These are phyloP conservation scores for Aspergillus puulaauensis DNA, from an alignment of 2,329 filamentous ascomycete genomes.

Conservation along the genomic window DNA sequence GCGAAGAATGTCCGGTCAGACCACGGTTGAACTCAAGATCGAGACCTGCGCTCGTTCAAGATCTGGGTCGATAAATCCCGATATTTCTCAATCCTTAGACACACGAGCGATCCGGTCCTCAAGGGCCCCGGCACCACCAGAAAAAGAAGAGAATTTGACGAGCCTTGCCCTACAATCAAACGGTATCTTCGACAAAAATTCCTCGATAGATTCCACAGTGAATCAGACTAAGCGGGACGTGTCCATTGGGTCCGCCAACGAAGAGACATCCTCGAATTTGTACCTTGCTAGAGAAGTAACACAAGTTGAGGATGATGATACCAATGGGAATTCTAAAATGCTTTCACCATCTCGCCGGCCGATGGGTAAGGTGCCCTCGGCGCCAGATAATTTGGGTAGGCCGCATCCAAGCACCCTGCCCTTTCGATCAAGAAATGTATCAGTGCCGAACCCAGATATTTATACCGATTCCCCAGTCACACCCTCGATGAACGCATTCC, in stretches of 20 bases:
- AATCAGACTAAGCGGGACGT: constrained; percentile 31
- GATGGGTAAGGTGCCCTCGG: constrained; percentile 41
- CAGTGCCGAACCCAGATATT: constrained; percentile 59
- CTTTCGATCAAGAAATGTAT: constrained; percentile 72
- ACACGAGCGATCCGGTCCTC: constrained; percentile 23
- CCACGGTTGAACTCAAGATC: constrained; percentile 81
- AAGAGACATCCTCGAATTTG: constrained; percentile 42
- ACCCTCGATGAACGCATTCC: constrained; percentile 69
- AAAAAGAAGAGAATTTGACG: constrained; percentile 29
- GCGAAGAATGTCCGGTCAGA: constrained; percentile 76
- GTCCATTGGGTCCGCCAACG: constrained; percentile 36
- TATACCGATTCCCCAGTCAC: constrained; percentile 72
- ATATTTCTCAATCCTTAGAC: constrained; percentile 28
- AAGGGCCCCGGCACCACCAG: constrained; percentile 26
- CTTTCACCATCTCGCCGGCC: constrained; percentile 34
- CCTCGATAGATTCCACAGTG: constrained; percentile 18
- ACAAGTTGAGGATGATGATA: constrained; percentile 42
- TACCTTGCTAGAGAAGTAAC: constrained; percentile 45
- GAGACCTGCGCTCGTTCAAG: constrained; percentile 61
- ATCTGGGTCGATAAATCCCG: constrained; percentile 22
- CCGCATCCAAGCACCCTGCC: constrained; percentile 71
- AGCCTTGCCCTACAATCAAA: constrained; percentile 16
- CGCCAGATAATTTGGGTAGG: constrained; percentile 55
- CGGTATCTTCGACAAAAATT: constrained; percentile 11
- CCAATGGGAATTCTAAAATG: constrained; percentile 27